These are phyloP conservation scores for Pseudogymnoascus sp. DNA, from an alignment of 2,329 filamentous ascomycete species.

Conservation along the genomic window DNA sequence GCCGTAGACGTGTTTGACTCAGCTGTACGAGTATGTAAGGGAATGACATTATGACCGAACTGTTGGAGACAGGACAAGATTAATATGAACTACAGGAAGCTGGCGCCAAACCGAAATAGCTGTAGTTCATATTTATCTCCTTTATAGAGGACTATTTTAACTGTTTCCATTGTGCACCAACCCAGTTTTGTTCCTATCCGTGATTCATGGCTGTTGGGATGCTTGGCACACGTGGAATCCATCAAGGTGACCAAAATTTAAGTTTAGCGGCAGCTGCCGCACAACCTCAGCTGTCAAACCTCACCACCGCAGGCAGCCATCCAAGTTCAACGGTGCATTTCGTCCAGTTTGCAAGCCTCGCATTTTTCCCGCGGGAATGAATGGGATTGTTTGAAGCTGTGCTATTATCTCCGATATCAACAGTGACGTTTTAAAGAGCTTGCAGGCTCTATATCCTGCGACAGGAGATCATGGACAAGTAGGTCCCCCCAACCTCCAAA, in stretches of 20 bases:
- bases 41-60: not conserved
- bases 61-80: not conserved
- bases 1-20: not conserved
- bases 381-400: not conserved
- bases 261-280: constrained; percentile 4
- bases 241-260: constrained; percentile 4
- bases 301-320: not conserved
- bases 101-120: not conserved
- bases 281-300: constrained; percentile 3
- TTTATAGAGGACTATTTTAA: not conserved
- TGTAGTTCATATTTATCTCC: not conserved
- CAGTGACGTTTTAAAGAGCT: not conserved
- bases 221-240: constrained; percentile 2
- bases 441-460: not conserved
- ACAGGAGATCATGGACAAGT: constrained; percentile 2
- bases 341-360: not conserved
- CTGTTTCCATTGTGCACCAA: not conserved
- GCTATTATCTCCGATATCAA: not conserved
- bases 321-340: not conserved
- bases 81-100: not conserved
- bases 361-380: not conserved
- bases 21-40: not conserved
- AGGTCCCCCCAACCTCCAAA: not conserved
- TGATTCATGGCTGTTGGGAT: not conserved
- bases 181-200: too few relatives aligned